Evolutionary conservation across 73 alveolate genomes (phyloP).

Genomic region (Tetrahymena thermophila): DNA sequence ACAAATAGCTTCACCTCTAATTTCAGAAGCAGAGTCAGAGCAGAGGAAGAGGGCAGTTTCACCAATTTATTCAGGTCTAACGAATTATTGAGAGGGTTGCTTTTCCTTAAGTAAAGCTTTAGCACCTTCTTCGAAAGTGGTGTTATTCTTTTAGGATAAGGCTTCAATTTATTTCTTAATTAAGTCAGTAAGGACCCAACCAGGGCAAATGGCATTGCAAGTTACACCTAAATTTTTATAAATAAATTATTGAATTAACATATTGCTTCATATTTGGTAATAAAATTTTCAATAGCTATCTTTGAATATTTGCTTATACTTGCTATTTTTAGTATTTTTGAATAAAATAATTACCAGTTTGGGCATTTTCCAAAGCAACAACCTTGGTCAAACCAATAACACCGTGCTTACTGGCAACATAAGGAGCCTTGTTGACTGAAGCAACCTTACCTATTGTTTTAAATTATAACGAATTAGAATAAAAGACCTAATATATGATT

Average conservation of each 20-base stretch:
- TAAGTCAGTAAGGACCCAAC: slow-evolving; percentile 43
- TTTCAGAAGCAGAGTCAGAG: slow-evolving; percentile 33
- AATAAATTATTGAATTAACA: not conserved
- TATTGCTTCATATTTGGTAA: not conserved
- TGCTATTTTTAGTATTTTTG: not conserved
- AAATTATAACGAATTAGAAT: not conserved
- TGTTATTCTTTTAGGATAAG: slow-evolving; percentile 10
- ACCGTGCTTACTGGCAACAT: slow-evolving; percentile 51
- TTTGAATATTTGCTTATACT: not conserved
- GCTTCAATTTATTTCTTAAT: slow-evolving; percentile 23
- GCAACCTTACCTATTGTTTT: slow-evolving; percentile 22
- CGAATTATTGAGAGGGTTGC: slow-evolving; percentile 26
- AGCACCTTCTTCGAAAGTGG: slow-evolving; percentile 33
- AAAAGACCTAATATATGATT: not conserved
- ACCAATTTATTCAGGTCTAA: slow-evolving; percentile 36
- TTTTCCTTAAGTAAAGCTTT: slow-evolving; percentile 28
- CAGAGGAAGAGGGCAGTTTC: slow-evolving; percentile 27
- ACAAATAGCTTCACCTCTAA: slow-evolving; percentile 27
- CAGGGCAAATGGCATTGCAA: slow-evolving; percentile 48
- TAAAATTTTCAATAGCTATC: not conserved
- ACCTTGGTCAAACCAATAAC: slow-evolving; percentile 46
- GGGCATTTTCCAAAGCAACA: slow-evolving; percentile 39
- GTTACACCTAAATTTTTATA: not conserved
- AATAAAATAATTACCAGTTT: not conserved
- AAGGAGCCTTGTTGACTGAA: slow-evolving; percentile 38